Evolutionary conservation across 2,329 filamentous ascomycete genomes (phyloP).

Genomic region (Epichloe bromicola): DNA sequence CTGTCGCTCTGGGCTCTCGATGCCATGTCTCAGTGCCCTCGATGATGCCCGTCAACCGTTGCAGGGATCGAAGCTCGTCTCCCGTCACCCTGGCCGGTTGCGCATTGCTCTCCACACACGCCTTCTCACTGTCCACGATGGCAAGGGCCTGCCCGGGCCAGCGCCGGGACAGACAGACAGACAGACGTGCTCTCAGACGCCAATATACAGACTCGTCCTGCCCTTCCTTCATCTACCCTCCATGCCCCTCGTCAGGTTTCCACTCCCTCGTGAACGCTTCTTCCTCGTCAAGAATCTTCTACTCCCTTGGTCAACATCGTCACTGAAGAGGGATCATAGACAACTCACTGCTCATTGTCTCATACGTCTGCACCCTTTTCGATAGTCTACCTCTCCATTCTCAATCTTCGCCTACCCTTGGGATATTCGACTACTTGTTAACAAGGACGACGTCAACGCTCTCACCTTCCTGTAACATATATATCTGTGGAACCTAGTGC

Average conservation of each 20-base stretch:
- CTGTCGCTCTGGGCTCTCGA: slow-evolving; percentile 3
- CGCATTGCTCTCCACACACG: slow-evolving; percentile 4
- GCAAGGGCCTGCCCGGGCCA: slow-evolving; percentile 7
- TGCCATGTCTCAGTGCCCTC: slow-evolving; percentile 4
- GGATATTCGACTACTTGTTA: not conserved
- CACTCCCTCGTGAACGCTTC: slow-evolving; percentile 11
- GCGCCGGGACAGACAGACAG: slow-evolving; percentile 7
- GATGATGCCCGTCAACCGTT: slow-evolving; percentile 2
- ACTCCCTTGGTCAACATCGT: slow-evolving; percentile 21
- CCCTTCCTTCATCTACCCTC: slow-evolving; percentile 24
- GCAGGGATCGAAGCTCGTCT: slow-evolving; percentile 5
- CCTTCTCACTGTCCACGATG: slow-evolving; percentile 9
- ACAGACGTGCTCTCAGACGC: slow-evolving; percentile 7
- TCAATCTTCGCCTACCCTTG: slow-evolving; percentile 8
- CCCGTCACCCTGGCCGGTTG: slow-evolving; percentile 13
- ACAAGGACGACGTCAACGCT: slow-evolving; percentile 7
- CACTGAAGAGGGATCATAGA: slow-evolving; percentile 17
- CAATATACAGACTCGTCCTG: slow-evolving; percentile 4
- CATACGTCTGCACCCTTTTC: slow-evolving; percentile 19
- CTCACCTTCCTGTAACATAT: not conserved
- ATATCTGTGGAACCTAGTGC: not conserved
- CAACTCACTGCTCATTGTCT: slow-evolving; percentile 19
- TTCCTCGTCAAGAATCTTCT: slow-evolving; percentile 14
- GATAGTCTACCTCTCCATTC: slow-evolving; percentile 13
- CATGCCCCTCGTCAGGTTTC: slow-evolving; percentile 16